These are phyloP conservation scores for Suhomyces chickasaworum DNA, from an alignment of 1,139 yeast species.

Conservation along the genomic window DNA sequence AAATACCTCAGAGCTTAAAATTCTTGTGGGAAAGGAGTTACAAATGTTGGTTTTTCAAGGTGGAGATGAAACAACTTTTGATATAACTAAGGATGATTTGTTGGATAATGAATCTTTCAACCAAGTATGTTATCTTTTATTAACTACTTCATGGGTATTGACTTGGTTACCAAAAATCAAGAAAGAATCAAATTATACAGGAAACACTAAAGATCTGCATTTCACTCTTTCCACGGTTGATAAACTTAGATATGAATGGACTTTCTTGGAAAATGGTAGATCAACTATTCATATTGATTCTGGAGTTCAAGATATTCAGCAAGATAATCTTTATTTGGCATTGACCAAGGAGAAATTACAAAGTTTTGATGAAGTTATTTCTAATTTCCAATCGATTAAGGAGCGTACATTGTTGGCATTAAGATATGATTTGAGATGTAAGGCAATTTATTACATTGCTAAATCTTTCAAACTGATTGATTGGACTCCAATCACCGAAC, in stretches of 20 bases:
- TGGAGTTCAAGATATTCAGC: conserved; percentile 22
- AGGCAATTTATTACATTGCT: conserved; percentile 62
- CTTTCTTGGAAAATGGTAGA: conserved; percentile 53
- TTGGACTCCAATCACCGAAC: conserved; percentile 51
- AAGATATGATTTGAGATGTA: conserved; percentile 65
- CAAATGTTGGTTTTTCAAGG: conserved; percentile 34
- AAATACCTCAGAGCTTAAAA: conserved; percentile 15
- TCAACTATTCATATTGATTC: conserved; percentile 27
- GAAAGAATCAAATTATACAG: conserved; percentile 40
- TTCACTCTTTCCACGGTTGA: conserved; percentile 40
- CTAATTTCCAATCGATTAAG: conserved; percentile 48
- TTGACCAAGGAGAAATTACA: conserved; percentile 39
- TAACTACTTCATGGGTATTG: conserved; percentile 51
- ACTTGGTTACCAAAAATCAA: conserved; percentile 58
- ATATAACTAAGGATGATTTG: conserved; percentile 44
- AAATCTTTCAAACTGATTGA: conserved; percentile 43
- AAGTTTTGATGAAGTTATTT: conserved; percentile 52
- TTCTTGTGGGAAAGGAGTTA: conserved; percentile 36
- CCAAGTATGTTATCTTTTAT: conserved; percentile 50
- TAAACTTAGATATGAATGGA: conserved; percentile 55
- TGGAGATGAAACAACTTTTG: conserved; percentile 22
- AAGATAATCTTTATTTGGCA: conserved; percentile 37
- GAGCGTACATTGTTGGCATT: conserved; percentile 55
- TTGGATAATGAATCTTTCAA: conserved; percentile 49
- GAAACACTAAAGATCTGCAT: conserved; percentile 26